Evolutionary conservation across 2,329 filamentous ascomycete species (phyloP).

Genomic region (Aspergillus floridensis): DNA sequence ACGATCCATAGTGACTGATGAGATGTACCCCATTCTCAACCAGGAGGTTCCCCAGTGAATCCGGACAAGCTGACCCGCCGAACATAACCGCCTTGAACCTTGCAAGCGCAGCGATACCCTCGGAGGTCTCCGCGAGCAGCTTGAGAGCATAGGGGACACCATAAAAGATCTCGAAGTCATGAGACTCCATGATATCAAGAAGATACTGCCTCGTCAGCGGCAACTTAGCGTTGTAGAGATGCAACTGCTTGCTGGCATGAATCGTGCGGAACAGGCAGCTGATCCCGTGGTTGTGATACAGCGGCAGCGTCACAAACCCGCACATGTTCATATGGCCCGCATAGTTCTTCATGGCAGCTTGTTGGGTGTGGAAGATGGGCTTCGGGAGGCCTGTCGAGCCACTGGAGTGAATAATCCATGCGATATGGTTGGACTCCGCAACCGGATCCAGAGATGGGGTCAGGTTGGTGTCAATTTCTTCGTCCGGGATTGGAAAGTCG

Average conservation of each 20-base stretch:
- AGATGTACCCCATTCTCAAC: slow-evolving; percentile 55
- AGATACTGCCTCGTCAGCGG: slow-evolving; percentile 55
- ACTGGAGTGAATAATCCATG: slow-evolving; percentile 50
- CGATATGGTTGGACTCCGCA: slow-evolving; percentile 34
- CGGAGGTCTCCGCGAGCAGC: slow-evolving; percentile 57
- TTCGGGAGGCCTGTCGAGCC: slow-evolving; percentile 64
- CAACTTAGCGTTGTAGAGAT: slow-evolving; percentile 55
- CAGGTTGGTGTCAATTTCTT: slow-evolving; percentile 21
- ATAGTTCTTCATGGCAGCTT: slow-evolving; percentile 51
- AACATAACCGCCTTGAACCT: slow-evolving; percentile 55
- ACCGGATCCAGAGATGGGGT: slow-evolving; percentile 24
- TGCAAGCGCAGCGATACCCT: slow-evolving; percentile 51
- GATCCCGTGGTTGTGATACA: slow-evolving; percentile 61
- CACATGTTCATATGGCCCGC: slow-evolving; percentile 46
- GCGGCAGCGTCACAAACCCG: slow-evolving; percentile 55
- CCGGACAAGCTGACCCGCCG: slow-evolving; percentile 58
- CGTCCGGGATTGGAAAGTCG: slow-evolving; percentile 16
- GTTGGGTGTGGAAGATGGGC: slow-evolving; percentile 59
- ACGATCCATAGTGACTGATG: slow-evolving; percentile 58
- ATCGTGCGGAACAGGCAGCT: slow-evolving; percentile 56
- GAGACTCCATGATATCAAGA: slow-evolving; percentile 43
- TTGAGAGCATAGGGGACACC: slow-evolving; percentile 65
- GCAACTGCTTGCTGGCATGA: slow-evolving; percentile 50
- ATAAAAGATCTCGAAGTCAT: slow-evolving; percentile 55
- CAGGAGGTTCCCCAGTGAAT: slow-evolving; percentile 56